Evolutionary conservation across 1,284 basidiomycete genomes (phyloP).

Genomic region (Dichomitus squalens): DNA sequence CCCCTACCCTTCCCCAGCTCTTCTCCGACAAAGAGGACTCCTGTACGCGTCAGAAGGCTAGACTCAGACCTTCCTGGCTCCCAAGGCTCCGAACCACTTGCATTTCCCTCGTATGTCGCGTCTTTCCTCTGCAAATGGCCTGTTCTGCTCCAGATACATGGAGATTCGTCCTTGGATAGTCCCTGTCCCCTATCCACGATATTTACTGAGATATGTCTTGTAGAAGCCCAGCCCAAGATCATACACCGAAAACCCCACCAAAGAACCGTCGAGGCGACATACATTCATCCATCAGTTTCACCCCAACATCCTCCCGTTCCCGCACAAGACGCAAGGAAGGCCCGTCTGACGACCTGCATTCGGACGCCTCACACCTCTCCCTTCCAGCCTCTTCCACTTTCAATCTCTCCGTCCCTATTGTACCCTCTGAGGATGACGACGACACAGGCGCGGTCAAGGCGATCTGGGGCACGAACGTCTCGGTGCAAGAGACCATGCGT

Average conservation of each 20-base stretch:
- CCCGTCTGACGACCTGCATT: conserved; percentile 48
- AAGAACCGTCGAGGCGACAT: conserved; percentile 82
- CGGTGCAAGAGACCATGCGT: conserved; percentile 89
- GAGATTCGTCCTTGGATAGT: too few relatives aligned
- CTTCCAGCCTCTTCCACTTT: conserved; percentile 66
- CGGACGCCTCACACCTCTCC: conserved; percentile 58
- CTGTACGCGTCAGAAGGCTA: conserved; percentile 35
- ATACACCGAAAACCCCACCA: conserved; percentile 52
- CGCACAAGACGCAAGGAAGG: conserved; percentile 33
- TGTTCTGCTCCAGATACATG: background rate
- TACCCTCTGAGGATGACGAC: conserved; percentile 42
- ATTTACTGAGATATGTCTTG: background rate
- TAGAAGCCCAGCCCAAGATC: conserved; percentile 37
- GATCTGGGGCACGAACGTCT: conserved; percentile 97
- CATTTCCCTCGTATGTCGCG: conserved; percentile 57
- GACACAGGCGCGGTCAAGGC: conserved; percentile 84
- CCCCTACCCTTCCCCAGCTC: conserved; percentile 77
- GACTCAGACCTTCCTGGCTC: conserved; percentile 32
- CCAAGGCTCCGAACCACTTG: conserved; percentile 61
- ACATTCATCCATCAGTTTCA: conserved; percentile 72
- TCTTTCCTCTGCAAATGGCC: background rate
- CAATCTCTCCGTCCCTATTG: conserved; percentile 62
- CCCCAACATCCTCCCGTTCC: conserved; percentile 51
- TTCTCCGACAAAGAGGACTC: conserved; percentile 54
- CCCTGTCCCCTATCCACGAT: too few relatives aligned